Percentiles rank a stretch among this genome's conserved stretches.
Conservation (phyloP, 768 basidiomycete species). For the Pholiota molesta region DNA sequence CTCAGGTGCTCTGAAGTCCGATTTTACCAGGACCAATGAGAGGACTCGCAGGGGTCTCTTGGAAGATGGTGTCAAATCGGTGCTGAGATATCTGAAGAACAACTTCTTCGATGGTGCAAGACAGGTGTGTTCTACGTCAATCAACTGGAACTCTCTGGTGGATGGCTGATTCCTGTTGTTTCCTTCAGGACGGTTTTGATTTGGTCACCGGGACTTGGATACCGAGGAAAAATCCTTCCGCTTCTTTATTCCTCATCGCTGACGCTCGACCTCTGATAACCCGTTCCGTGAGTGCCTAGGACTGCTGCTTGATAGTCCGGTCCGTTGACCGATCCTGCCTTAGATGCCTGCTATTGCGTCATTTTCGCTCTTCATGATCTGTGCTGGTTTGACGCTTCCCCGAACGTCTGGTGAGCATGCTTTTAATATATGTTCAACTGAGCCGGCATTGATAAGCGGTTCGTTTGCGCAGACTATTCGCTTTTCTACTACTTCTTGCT, state of each 20-base stretch:
- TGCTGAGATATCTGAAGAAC: slow-evolving; percentile 89
- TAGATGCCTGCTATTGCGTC: slow-evolving; percentile 85
- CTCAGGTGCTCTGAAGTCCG: slow-evolving; percentile 94
- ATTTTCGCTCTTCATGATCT: slow-evolving; percentile 87
- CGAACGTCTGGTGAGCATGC: slow-evolving; percentile 75
- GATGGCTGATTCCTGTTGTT: slow-evolving; percentile 1
- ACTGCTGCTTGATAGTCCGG: neutral
- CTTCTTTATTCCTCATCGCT: slow-evolving; percentile 69
- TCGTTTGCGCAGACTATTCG: slow-evolving; percentile 67
- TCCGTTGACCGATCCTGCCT: slow-evolving; percentile 9
- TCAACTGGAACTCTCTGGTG: neutral
- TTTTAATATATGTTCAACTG: neutral
- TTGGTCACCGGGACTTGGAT: slow-evolving; percentile 91
- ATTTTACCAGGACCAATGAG: slow-evolving; percentile 93
- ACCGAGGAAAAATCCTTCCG: slow-evolving; percentile 74
- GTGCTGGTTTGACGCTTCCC: slow-evolving; percentile 84
- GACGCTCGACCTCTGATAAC: slow-evolving; percentile 83
- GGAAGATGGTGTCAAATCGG: slow-evolving; percentile 86
- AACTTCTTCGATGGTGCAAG: slow-evolving; percentile 95
- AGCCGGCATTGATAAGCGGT: neutral
- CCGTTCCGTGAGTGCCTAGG: slow-evolving; percentile 65
- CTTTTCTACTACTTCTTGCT: slow-evolving; percentile 83
- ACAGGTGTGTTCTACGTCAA: slow-evolving; percentile 53
- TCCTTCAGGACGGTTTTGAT: slow-evolving; percentile 87
- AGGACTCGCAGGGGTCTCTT: slow-evolving; percentile 79